Conservation (phyloP, 2,329 filamentous ascomycete species). For the Pestalotiopsis sp. region DNA sequence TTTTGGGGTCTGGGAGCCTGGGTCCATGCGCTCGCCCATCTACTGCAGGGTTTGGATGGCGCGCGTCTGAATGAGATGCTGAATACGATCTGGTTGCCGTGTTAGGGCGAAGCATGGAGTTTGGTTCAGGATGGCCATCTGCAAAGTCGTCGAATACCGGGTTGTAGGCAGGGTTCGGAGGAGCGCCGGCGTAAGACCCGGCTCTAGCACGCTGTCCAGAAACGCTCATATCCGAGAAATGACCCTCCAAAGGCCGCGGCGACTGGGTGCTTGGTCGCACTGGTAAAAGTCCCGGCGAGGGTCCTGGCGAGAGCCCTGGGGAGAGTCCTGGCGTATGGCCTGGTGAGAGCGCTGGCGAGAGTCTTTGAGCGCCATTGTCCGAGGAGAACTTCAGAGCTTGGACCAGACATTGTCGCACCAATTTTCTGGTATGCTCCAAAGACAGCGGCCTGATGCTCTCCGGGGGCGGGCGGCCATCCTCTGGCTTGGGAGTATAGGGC, state of each 20-base stretch:
- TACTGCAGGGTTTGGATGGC: constrained; percentile 20
- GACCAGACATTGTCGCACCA: constrained; percentile 44
- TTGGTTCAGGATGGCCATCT: constrained; percentile 36
- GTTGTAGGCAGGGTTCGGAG: constrained; percentile 22
- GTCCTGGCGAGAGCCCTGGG: no score
- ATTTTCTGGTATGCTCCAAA: constrained; percentile 55
- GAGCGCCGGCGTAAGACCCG: constrained; percentile 22
- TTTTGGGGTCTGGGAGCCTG: constrained; percentile 43
- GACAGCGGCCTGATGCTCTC: constrained; percentile 44
- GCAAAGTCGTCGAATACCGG: constrained; percentile 35
- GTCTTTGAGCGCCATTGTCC: constrained; percentile 13
- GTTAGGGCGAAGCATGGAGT: constrained; percentile 26
- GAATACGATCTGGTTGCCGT: constrained; percentile 41
- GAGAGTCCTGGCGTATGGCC: no score
- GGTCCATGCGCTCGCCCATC: constrained; percentile 7
- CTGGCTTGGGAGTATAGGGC: constrained; percentile 27
- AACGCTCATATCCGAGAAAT: constrained; percentile 17
- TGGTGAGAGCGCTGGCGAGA: constrained; percentile 10
- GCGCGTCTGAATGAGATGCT: constrained; percentile 42
- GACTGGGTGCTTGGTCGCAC: constrained; percentile 14
- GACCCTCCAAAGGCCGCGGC: constrained; percentile 20
- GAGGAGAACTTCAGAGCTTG: constrained; percentile 35
- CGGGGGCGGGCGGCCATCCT: background rate
- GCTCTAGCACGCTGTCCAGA: constrained; percentile 21
- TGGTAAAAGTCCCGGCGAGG: background rate